Evolutionary conservation across 2,329 filamentous ascomycete genomes (phyloP).

Genomic region (Pseudocercospora pini-densiflorae): DNA sequence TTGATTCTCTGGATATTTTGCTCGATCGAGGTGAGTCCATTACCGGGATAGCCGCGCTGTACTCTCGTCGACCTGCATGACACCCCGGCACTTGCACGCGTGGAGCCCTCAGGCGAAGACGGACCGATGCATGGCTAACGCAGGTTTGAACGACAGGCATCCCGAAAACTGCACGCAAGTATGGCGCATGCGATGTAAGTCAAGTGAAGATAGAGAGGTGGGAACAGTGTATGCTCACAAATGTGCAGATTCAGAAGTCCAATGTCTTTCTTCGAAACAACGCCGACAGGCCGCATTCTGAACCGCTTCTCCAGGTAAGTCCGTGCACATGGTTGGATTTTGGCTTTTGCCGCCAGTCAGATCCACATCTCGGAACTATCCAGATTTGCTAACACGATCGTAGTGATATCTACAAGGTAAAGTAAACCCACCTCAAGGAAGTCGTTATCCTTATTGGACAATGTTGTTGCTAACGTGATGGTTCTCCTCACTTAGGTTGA

Average conservation of each 20-base stretch:
- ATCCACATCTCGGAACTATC: constrained; percentile 3
- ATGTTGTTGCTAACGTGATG: constrained; percentile 15
- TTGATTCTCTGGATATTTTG: constrained; percentile 99
- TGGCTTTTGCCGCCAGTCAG: constrained; percentile 1
- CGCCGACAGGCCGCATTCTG: constrained; percentile 91
- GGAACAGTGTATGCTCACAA: constrained; percentile 12
- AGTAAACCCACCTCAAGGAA: background rate
- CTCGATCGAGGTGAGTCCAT: constrained; percentile 81
- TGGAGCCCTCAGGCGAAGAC: constrained; percentile 28
- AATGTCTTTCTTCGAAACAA: constrained; percentile 99
- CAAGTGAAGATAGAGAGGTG: background rate
- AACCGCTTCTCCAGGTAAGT: constrained; percentile 85
- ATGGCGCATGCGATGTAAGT: constrained; percentile 28
- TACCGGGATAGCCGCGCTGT: constrained; percentile 7
- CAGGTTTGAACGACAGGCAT: constrained; percentile 62
- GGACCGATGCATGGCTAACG: constrained; percentile 32
- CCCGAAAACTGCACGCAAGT: constrained; percentile 90
- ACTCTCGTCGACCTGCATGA: constrained; percentile 23
- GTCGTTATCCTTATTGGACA: background rate
- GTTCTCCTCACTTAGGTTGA: constrained; percentile 60
- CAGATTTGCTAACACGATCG: constrained; percentile 7
- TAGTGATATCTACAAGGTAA: constrained; percentile 29
- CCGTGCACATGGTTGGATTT: constrained; percentile 13
- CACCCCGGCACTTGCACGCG: constrained; percentile 21
- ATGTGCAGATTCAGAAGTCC: constrained; percentile 75